A percentile compares a stretch with the other conserved stretches of the same genome.
Conservation (phyloP, 306 rosid genomes). For the Mimosa pudica region DNA sequence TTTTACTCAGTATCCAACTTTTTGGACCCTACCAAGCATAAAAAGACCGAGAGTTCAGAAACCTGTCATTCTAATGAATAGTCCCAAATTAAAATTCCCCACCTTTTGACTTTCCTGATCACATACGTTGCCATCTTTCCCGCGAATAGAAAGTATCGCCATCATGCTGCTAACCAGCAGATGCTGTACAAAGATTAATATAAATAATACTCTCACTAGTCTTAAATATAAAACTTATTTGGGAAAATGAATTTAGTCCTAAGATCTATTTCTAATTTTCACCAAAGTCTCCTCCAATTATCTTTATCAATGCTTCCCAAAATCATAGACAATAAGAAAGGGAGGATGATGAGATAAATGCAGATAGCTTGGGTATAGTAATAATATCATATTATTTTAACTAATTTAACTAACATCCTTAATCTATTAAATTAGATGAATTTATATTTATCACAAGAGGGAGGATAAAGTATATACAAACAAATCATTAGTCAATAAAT, state of each 20-base stretch:
- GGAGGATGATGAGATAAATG: too few species aligned
- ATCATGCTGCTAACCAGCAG: conserved; percentile 41
- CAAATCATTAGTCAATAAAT: background rate
- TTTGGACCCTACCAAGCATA: conserved; percentile 26
- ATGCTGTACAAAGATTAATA: conserved; percentile 17
- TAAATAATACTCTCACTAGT: background rate
- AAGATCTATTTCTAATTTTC: too few species aligned
- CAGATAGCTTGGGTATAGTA: too few species aligned
- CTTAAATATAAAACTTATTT: too few species aligned
- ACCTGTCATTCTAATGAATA: conserved; percentile 41
- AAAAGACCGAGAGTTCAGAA: conserved; percentile 34
- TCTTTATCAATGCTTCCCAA: too few species aligned
- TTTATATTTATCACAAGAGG: too few species aligned
- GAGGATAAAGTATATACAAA: background rate
- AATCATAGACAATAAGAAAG: too few species aligned
- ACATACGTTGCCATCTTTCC: conserved; percentile 26
- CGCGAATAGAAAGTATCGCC: conserved; percentile 4
- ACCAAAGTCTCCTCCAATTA: too few species aligned
- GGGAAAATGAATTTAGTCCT: too few species aligned
- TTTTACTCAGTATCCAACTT: conserved; percentile 3
- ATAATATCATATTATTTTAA: too few species aligned
- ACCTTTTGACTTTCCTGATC: conserved; percentile 41
- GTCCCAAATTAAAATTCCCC: conserved; percentile 33
- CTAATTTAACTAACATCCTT: too few species aligned
- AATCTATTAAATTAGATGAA: too few species aligned